These are phyloP conservation scores for Carex cristatella DNA, from an alignment of 176 grass and related monocot species.

Conservation along the genomic window DNA sequence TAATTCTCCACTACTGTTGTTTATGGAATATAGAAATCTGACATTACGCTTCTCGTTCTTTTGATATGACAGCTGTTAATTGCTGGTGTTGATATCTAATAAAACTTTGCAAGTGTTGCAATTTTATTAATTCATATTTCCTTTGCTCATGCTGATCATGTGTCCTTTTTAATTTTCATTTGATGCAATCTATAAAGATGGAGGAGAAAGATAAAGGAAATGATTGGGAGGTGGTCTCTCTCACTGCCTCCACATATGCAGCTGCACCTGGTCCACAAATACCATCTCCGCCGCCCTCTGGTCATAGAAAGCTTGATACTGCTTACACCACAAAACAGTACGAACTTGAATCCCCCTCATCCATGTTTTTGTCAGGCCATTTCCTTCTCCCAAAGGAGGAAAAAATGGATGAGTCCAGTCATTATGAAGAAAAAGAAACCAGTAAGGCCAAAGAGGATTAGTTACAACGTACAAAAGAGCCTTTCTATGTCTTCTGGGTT, in stretches of 20 bases:
- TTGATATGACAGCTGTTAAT: background rate
- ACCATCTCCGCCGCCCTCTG: background rate
- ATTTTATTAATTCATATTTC: background rate
- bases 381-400: constrained; percentile 25
- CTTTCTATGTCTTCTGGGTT: constrained; percentile 20
- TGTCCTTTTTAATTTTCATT: background rate
- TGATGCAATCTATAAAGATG: constrained; percentile 7
- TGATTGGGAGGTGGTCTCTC: constrained; percentile 53
- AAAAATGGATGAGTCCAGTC: constrained; percentile 17
- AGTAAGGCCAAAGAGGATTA: constrained; percentile 18
- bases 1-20: background rate
- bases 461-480: constrained; percentile 9
- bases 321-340: constrained; percentile 8
- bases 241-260: constrained; percentile 51
- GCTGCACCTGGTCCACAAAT: constrained; percentile 29
- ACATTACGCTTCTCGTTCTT: background rate
- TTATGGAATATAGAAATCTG: background rate
- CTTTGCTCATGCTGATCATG: background rate
- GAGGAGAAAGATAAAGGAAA: constrained; percentile 20
- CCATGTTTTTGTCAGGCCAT: constrained; percentile 34
- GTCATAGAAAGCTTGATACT: background rate
- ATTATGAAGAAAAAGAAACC: background rate
- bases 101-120: background rate
- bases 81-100: background rate
- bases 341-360: constrained; percentile 9